phyloP scores from a whole-genome alignment of 805 yeast species.

The Pichia sporocuriosa region DNA sequence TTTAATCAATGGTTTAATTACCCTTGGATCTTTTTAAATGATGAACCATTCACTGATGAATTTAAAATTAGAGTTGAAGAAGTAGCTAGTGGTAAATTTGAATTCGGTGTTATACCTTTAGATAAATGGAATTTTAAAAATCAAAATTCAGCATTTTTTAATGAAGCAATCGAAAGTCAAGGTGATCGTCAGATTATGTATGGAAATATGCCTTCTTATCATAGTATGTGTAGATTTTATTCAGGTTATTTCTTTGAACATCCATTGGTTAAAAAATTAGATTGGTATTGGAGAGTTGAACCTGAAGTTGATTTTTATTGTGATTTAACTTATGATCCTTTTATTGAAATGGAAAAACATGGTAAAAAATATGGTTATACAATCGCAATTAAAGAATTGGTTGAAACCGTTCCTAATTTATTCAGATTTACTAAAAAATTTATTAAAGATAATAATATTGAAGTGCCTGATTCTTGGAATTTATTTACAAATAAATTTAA shows the following conservation, averaged over 20 bases:
- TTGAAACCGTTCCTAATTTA: conserved; percentile 75
- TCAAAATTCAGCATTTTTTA: conserved; percentile 32
- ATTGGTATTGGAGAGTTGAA: conserved; percentile 97
- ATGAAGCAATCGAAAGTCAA: conserved; percentile 60
- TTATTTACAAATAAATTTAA: conserved; percentile 45
- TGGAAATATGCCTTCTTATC: conserved; percentile 77
- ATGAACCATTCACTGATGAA: conserved; percentile 61
- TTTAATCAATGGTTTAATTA: conserved; percentile 92
- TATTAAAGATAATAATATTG: conserved; percentile 40
- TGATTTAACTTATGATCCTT: conserved; percentile 89
- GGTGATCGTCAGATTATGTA: conserved; percentile 82
- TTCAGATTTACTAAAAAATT: conserved; percentile 67
- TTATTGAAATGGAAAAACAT: conserved; percentile 61
- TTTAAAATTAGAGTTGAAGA: conserved; percentile 49
- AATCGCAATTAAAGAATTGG: conserved; percentile 68
- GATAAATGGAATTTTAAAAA: conserved; percentile 68
- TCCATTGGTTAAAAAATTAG: conserved; percentile 58
- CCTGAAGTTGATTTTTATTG: conserved; percentile 88
- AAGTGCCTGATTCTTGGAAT: conserved; percentile 63
- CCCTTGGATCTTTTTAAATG: conserved; percentile 87
- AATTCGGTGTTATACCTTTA: conserved; percentile 61
- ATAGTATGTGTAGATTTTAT: conserved; percentile 92
- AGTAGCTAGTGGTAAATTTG: conserved; percentile 53
- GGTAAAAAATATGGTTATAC: conserved; percentile 83
- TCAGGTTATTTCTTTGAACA: conserved; percentile 80